Evolutionary conservation across 371 early-diverging fungal species (phyloP).

Genomic region (Capniomyces stellatus): DNA sequence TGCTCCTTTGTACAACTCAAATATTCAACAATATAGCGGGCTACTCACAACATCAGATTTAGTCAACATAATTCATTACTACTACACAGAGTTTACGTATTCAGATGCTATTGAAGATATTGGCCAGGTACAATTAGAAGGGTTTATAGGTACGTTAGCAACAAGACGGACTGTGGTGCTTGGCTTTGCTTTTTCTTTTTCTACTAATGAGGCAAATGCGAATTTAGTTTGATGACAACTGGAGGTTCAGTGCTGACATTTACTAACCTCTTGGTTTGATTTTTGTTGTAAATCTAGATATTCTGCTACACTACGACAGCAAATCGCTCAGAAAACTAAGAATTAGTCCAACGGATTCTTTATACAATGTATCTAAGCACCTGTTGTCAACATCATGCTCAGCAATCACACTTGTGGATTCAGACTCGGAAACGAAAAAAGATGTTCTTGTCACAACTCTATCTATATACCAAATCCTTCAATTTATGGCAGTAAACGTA

Average conservation of each 20-base stretch:
- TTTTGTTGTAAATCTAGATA: too few species aligned
- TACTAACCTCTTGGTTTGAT: too few species aligned
- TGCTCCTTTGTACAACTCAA: slow-evolving; percentile 81
- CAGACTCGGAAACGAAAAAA: slow-evolving; percentile 43
- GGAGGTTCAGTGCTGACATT: background rate
- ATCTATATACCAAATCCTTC: slow-evolving; percentile 76
- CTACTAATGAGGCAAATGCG: background rate
- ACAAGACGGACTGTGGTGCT: background rate
- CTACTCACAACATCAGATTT: slow-evolving; percentile 88
- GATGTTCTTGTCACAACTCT: slow-evolving; percentile 82
- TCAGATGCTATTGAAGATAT: slow-evolving; percentile 66
- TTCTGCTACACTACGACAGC: background rate
- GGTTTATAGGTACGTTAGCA: slow-evolving; percentile 33
- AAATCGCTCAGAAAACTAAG: slow-evolving; percentile 11
- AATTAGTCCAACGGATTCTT: slow-evolving; percentile 62
- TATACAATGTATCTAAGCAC: slow-evolving; percentile 61
- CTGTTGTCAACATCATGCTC: slow-evolving; percentile 62
- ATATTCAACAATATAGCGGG: slow-evolving; percentile 59
- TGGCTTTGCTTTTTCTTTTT: background rate
- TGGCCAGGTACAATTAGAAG: slow-evolving; percentile 57
- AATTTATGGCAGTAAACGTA: slow-evolving; percentile 77
- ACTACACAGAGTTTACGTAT: slow-evolving; percentile 58
- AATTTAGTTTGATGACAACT: background rate
- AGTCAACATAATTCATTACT: slow-evolving; percentile 78
- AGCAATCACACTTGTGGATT: slow-evolving; percentile 74